phyloP scores from a whole-genome alignment of 2,329 filamentous ascomycete species.

The Daldinia sp. region DNA sequence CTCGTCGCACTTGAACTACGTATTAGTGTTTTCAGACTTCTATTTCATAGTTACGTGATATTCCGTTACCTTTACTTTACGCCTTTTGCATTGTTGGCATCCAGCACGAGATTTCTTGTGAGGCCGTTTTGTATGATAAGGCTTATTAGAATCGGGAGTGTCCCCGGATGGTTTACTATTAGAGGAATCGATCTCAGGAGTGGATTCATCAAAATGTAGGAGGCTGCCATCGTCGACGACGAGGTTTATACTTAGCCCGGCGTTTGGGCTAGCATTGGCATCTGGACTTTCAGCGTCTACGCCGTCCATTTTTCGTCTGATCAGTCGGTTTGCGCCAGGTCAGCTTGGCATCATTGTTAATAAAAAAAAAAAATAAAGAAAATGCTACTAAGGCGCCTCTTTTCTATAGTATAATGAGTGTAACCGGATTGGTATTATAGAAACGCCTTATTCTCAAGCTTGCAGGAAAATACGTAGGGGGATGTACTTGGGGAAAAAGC shows the following conservation, averaged over 20 bases:
- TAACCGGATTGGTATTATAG: not conserved
- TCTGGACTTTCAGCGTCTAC: conserved; percentile 25
- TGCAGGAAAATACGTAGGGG: conserved; percentile 7
- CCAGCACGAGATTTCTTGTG: conserved; percentile 68
- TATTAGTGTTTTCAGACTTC: conserved; percentile 24
- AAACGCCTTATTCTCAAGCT: not conserved
- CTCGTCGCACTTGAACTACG: conserved; percentile 60
- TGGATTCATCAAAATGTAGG: conserved; percentile 5
- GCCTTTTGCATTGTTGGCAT: conserved; percentile 66
- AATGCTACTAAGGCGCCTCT: not conserved
- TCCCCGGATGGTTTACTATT: conserved; percentile 24
- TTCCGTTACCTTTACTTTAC: conserved; percentile 60
- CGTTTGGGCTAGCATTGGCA: conserved; percentile 20
- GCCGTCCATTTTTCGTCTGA: conserved; percentile 36
- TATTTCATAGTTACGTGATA: not conserved
- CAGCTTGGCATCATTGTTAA: conserved; percentile 22
- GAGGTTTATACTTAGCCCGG: conserved; percentile 29
- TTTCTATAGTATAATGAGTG: not conserved
- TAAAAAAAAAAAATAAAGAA: too few relatives aligned
- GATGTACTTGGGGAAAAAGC: conserved; percentile 6
- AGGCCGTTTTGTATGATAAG: conserved; percentile 63
- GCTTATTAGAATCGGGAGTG: conserved; percentile 39
- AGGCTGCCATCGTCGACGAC: conserved; percentile 25
- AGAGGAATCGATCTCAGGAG: conserved; percentile 15
- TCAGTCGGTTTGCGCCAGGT: conserved; percentile 20